phyloP scores from a whole-genome alignment of 345 rosid genomes.

The Luvunga scandens region DNA sequence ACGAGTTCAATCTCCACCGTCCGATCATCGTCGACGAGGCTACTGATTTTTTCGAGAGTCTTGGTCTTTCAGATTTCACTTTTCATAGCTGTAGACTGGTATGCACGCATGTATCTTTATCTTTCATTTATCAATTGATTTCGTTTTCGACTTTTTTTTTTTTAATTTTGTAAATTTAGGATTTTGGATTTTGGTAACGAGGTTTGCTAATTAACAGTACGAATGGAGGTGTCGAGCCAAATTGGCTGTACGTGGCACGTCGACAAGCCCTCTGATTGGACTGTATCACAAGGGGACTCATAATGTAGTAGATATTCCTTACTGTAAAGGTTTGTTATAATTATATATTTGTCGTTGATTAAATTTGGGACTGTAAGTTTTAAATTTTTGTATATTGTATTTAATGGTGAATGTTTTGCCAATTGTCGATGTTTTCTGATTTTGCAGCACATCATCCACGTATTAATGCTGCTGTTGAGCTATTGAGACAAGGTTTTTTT shows the following conservation, averaged over 20 bases:
- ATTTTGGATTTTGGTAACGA: conserved; percentile 18
- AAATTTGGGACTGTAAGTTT: background rate
- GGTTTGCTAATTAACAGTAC: conserved; percentile 45
- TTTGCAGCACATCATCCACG: conserved; percentile 86
- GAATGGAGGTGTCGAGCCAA: conserved; percentile 97
- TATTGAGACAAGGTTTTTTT: conserved; percentile 66
- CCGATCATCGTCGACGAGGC: conserved; percentile 76
- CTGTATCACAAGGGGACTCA: conserved; percentile 90
- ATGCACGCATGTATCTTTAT: background rate
- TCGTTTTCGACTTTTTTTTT: background rate
- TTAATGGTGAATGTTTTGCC: background rate
- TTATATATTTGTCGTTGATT: background rate
- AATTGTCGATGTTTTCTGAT: conserved; percentile 16
- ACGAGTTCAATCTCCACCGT: conserved; percentile 79
- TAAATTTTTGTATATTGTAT: background rate
- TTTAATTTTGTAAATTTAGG: background rate
- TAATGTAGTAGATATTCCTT: conserved; percentile 74
- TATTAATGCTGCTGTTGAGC: conserved; percentile 79
- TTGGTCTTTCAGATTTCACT: conserved; percentile 76
- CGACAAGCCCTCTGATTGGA: conserved; percentile 66
- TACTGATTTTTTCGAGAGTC: conserved; percentile 51
- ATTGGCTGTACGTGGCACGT: conserved; percentile 80
- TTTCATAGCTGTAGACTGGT: conserved; percentile 86
- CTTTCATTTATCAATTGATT: conserved; percentile 11
- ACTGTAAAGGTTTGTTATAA: conserved; percentile 61